Base-by-base conservation (phyloP, 257 asterid genomes). In the Nicotiana tomentosiformis region DNA sequence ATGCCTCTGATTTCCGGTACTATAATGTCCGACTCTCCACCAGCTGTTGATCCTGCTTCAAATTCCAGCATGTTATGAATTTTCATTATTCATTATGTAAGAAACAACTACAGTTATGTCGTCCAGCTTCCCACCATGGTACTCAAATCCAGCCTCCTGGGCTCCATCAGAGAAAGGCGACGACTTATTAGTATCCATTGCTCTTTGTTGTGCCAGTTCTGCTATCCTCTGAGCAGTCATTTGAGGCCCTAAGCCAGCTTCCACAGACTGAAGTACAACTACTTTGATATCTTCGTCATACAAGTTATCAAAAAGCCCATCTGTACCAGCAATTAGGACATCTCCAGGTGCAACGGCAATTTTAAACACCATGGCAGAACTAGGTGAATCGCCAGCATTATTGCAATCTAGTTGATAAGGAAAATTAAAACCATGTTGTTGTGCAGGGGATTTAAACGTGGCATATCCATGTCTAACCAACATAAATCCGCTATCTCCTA, bases 401-500 rank as follows among this genome's bases (percentile, higher is more conserved):
- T 76, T 76, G 64, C 80, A 76, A 16, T 76, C 81, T 66, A 84
- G 57, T 5, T 79, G 81, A 68, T 68, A 80, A 1, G 86, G 86
- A 14, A 17, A 69, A 32, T 84, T 84, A 30, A 57, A 80, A 4
- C 33, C 29, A 20, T 10, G 76, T 18, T 84, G 86, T 3, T 84
- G 86, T 7, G 77, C 30, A 10, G 86, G 86, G 10, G 84, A 84
- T 43, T 60, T 43, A 46, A 56, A 79, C 5, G 58, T 56, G 3
- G 65, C 56, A 68, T n/a, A 58, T 6, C 81, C 84, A 46, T 58
- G 30, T 68, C 84, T 74, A 4, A 84, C 37, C 18, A 84, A 12
- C 67, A 78, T 37, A 30, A 84, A 84, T 7, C 86, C 86, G 10
- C 86, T 79, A 33, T 84, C 86, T 10, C 84, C 84, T 1, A 84